A percentile compares a stretch with the other conserved stretches of the same genome.
Evolutionary conservation across 2,329 filamentous ascomycete species (phyloP).

Genomic region (Pyricularia sp.): DNA sequence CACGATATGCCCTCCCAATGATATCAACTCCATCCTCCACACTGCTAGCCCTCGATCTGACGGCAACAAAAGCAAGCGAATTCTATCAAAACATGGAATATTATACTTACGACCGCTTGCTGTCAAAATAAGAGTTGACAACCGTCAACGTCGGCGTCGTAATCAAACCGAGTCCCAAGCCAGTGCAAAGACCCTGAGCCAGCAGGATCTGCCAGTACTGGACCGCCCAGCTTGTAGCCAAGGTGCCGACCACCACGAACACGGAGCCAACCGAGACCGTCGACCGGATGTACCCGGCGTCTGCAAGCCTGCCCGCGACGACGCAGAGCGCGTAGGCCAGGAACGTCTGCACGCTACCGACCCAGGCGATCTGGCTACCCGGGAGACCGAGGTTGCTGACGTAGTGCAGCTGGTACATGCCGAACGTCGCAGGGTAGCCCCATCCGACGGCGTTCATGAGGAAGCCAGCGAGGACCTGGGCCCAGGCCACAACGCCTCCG

Average conservation of each 20-base stretch:
- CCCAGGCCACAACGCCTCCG: constrained; percentile 38
- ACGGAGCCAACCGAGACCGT: constrained; percentile 30
- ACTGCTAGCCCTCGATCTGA: no score
- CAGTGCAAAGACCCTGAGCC: constrained; percentile 43
- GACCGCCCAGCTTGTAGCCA: constrained; percentile 34
- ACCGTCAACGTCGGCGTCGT: constrained; percentile 43
- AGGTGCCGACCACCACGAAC: constrained; percentile 34
- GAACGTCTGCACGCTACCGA: constrained; percentile 39
- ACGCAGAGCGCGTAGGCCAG: constrained; percentile 38
- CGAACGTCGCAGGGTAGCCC: constrained; percentile 40
- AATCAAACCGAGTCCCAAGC: constrained; percentile 44
- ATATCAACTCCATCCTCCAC: not conserved
- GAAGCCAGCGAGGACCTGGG: constrained; percentile 36
- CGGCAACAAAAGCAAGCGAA: not conserved
- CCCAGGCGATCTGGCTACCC: constrained; percentile 33
- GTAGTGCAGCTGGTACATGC: constrained; percentile 38
- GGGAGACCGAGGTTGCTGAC: constrained; percentile 22
- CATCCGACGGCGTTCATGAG: constrained; percentile 40
- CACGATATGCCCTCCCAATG: no score
- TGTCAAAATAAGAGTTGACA: constrained; percentile 49
- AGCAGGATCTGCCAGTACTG: constrained; percentile 44
- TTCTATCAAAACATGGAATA: not conserved
- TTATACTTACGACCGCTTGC: constrained; percentile 29
- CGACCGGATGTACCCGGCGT: constrained; percentile 36
- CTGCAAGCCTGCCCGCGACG: constrained; percentile 38